These are phyloP conservation scores for Diaporthe amygdali DNA, from an alignment of 2,329 filamentous ascomycete species.

Conservation along the genomic window DNA sequence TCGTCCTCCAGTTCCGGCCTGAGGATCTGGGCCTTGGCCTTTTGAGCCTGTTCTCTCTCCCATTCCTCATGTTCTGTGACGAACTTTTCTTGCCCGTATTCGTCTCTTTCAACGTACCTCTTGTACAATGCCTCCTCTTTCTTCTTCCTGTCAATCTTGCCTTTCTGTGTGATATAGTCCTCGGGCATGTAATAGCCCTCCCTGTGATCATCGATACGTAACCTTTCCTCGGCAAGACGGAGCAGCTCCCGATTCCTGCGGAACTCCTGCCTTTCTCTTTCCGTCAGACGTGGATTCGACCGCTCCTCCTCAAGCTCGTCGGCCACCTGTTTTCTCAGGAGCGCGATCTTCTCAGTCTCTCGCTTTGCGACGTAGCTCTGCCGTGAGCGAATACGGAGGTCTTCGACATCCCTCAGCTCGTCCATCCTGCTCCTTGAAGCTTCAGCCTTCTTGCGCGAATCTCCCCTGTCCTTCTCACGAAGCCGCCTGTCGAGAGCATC, in stretches of 20 bases:
- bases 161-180: conserved; percentile 93
- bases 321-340: conserved; percentile 88
- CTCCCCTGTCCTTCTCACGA: conserved; percentile 72
- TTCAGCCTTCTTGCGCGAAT: conserved; percentile 57
- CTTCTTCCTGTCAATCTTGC: conserved; percentile 83
- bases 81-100: conserved; percentile 86
- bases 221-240: conserved; percentile 80
- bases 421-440: conserved; percentile 67
- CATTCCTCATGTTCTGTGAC: conserved; percentile 95
- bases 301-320: conserved; percentile 85
- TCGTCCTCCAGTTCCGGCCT: conserved; percentile 77
- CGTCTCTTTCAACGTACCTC: conserved; percentile 85
- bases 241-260: conserved; percentile 85
- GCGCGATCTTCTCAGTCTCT: conserved; percentile 80
- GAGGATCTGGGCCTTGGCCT: conserved; percentile 85
- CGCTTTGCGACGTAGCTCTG: conserved; percentile 95
- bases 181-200: conserved; percentile 95
- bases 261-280: conserved; percentile 85
- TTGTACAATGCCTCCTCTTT: conserved; percentile 92
- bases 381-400: conserved; percentile 81
- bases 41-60: conserved; percentile 87
- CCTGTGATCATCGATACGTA: conserved; percentile 87
- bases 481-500: conserved; percentile 82
- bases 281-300: conserved; percentile 76
- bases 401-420: conserved; percentile 70